These are phyloP conservation scores for Gentiana macrophylla DNA, from an alignment of 257 asterid genomes.

Conservation along the genomic window DNA sequence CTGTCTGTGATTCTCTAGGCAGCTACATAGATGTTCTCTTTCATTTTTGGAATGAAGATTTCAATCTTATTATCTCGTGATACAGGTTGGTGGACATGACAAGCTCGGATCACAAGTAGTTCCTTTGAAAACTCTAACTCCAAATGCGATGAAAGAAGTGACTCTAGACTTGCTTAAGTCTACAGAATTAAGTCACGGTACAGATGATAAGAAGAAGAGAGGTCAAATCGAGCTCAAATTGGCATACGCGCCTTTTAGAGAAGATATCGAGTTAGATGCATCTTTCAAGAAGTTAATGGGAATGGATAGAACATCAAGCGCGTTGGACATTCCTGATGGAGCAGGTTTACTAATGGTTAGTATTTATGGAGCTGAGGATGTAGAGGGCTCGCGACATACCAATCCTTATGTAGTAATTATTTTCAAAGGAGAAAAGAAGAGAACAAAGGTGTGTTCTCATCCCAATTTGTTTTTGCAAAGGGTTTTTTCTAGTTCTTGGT, in stretches of 20 bases:
- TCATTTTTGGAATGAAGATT: neutral
- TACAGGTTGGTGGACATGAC: conserved; percentile 78
- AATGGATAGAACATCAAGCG: conserved; percentile 28
- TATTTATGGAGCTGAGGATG: conserved; percentile 66
- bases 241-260: conserved; percentile 71
- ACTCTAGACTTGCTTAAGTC: conserved; percentile 32
- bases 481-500: neutral
- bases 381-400: conserved; percentile 71
- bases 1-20: neutral
- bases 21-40: neutral
- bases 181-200: conserved; percentile 17
- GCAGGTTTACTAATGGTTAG: conserved; percentile 69
- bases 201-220: conserved; percentile 47
- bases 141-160: conserved; percentile 51
- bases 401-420: conserved; percentile 53
- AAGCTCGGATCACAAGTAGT: conserved; percentile 53
- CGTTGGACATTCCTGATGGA: conserved; percentile 28
- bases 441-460: conserved; percentile 43
- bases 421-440: conserved; percentile 66
- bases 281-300: conserved; percentile 29
- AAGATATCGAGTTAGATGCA: conserved; percentile 37
- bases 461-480: neutral
- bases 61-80: neutral
- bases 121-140: conserved; percentile 52
- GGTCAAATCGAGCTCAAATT: conserved; percentile 64